Evolutionary conservation across 2,329 filamentous ascomycete species (phyloP).

Genomic region (Thermochaetoides dissita): DNA sequence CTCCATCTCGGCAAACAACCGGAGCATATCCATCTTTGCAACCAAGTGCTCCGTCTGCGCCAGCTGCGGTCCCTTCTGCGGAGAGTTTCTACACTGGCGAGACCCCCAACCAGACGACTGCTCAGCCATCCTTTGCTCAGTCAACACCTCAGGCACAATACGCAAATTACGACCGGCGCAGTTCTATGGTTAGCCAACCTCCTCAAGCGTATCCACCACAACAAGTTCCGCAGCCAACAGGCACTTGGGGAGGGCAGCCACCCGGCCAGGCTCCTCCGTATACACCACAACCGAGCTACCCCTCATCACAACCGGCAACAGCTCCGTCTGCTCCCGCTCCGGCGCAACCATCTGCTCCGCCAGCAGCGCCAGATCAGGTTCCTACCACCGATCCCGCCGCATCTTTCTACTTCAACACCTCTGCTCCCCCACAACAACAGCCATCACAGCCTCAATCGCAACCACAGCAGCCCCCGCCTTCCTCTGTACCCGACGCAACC

Average conservation of each 20-base stretch:
- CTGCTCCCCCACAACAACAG: neutral
- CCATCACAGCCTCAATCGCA: slow-evolving; percentile 22
- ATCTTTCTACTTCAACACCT: slow-evolving; percentile 43
- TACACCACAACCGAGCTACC: slow-evolving; percentile 11
- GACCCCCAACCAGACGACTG: slow-evolving; percentile 29
- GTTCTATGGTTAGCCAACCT: slow-evolving; percentile 23
- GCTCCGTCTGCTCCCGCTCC: slow-evolving; percentile 15
- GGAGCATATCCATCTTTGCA: slow-evolving; percentile 61
- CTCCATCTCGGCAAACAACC: slow-evolving; percentile 36
- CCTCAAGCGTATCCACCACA: slow-evolving; percentile 31
- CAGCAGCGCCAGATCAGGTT: slow-evolving; percentile 10
- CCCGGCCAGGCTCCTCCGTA: slow-evolving; percentile 18
- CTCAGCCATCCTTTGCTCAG: slow-evolving; percentile 38
- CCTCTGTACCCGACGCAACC: slow-evolving; percentile 25
- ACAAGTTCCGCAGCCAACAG: slow-evolving; percentile 30
- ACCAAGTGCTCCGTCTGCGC: slow-evolving; percentile 32
- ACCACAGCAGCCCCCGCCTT: slow-evolving; percentile 24
- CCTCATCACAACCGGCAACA: slow-evolving; percentile 15
- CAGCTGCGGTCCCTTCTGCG: slow-evolving; percentile 37
- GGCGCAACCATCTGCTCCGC: slow-evolving; percentile 20
- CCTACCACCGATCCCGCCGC: slow-evolving; percentile 35
- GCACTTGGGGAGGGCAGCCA: slow-evolving; percentile 34
- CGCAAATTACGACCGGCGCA: slow-evolving; percentile 28
- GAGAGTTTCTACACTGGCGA: slow-evolving; percentile 76
- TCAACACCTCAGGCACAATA: slow-evolving; percentile 31